Evolutionary conservation across 352 stramenopile species (phyloP).

Genomic region (Phytophthora lateralis): DNA sequence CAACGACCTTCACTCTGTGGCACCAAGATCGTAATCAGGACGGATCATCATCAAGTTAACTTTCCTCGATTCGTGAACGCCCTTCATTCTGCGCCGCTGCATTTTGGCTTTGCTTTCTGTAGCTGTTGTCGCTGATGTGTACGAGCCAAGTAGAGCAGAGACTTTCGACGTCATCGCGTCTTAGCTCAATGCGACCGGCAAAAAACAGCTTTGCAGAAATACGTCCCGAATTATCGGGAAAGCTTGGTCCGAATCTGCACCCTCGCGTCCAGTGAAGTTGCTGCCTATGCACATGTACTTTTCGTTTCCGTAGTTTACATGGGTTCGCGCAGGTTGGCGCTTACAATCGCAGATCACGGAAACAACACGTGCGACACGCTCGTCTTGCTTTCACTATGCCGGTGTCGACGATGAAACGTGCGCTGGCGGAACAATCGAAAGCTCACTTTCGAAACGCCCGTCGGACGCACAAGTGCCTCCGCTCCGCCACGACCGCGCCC

Average conservation of each 20-base stretch:
- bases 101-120: not conserved
- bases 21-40: conserved; percentile 1
- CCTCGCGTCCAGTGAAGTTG: not conserved
- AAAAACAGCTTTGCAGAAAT: too few relatives aligned
- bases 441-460: conserved; percentile 24
- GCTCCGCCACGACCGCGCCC: conserved; percentile 10
- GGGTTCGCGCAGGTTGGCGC: conserved; percentile 3
- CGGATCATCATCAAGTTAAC: conserved; percentile 5
- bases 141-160: too few relatives aligned
- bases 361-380: conserved; percentile 4
- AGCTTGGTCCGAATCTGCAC: too few relatives aligned
- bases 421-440: conserved; percentile 16
- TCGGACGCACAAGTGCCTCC: conserved; percentile 13
- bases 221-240: too few relatives aligned
- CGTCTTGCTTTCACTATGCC: too few relatives aligned
- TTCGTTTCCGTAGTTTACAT: conserved; percentile 6
- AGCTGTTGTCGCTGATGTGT: too few relatives aligned
- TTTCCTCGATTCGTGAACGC: too few relatives aligned
- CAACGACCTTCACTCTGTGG: conserved; percentile 32
- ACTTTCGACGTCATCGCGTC: too few relatives aligned
- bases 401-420: not conserved
- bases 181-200: too few relatives aligned
- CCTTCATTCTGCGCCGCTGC: not conserved
- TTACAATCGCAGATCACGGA: conserved; percentile 19
- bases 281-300: conserved; percentile 1